Evolutionary conservation across 176 grass and related monocot species (phyloP), one percentile per base, ranked within the genome.

Genomic region (Paspalum vaginatum): DNA sequence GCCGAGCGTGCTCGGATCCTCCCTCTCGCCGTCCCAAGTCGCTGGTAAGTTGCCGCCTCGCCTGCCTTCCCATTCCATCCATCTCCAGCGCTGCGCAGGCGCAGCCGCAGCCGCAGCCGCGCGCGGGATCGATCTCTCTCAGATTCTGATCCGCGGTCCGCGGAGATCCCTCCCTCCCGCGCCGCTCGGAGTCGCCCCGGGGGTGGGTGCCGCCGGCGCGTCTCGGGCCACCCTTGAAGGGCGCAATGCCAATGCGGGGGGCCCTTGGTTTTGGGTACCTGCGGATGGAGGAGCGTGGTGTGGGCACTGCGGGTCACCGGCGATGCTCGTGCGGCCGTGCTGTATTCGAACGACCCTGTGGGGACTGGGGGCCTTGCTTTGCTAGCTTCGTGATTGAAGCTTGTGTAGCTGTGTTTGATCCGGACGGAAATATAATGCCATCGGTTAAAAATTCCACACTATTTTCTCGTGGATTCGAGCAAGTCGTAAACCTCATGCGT

Each of bases 91-190:
- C 39, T 16, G 37, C 16, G 15, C 37, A 18, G 8, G n/a, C n/a
- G n/a, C n/a, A n/a, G n/a, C n/a, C n/a, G n/a, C n/a, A n/a, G n/a
- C n/a, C n/a, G n/a, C n/a, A n/a, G n/a, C 18, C 17, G 51, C 57
- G 57, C 4, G 57, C 58, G 24, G 67, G 67, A 70, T 70, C 43
- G 43, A 14, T 70, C 66, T 14, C 67, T 46, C 69, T 49, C 48
- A 16, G 47, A 7, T 20, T 49, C 4, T 26, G 25, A 14, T 52
- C 26, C 14, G 8, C 26, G 26, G 70, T 27, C 58, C 0, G 11
- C 11, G 69, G 25, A 53, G 69, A 72, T 72, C 70, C 70, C 17
- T 10, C 26, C 41, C 10, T 6, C 5, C 25, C 46, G 25, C 59
- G 47, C 46, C 24, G 44, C 21, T 9, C 49, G 24, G 22, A 24